Percentiles rank a stretch among this genome's conserved stretches.
These are phyloP conservation scores for Hymenoscyphus salicellus DNA, from an alignment of 2,329 filamentous ascomycete genomes.

Conservation along the genomic window DNA sequence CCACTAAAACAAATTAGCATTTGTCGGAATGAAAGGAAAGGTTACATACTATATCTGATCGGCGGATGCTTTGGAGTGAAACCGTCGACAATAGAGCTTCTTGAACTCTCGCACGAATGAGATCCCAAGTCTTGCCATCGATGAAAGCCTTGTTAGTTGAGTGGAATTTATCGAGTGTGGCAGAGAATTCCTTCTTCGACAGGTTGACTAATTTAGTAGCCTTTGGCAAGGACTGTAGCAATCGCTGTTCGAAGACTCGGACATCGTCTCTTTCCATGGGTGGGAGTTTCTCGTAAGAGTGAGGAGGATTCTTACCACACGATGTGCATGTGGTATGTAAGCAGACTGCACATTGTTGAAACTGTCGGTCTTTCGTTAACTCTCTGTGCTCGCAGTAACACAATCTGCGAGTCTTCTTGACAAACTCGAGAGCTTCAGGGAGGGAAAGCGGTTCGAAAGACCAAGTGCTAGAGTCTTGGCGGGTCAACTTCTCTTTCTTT, in stretches of 20 bases:
- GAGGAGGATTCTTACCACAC: constrained; percentile 53
- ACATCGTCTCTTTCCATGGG: constrained; percentile 38
- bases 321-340: constrained; percentile 51
- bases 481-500: neutral
- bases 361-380: constrained; percentile 35
- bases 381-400: constrained; percentile 57
- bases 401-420: constrained; percentile 41
- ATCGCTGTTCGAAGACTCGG: constrained; percentile 42
- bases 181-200: constrained; percentile 31
- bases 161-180: constrained; percentile 13
- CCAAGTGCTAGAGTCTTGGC: neutral
- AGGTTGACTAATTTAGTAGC: constrained; percentile 30
- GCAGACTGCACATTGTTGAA: constrained; percentile 51
- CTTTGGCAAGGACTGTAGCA: constrained; percentile 44
- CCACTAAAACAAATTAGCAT: constrained; percentile 34
- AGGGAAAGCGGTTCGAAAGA: constrained; percentile 17
- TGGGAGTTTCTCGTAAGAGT: constrained; percentile 30
- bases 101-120: constrained; percentile 36
- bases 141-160: constrained; percentile 18
- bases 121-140: constrained; percentile 33
- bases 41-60: constrained; percentile 28
- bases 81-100: constrained; percentile 37
- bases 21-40: no score
- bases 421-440: constrained; percentile 20
- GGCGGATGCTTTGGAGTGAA: constrained; percentile 35